These are phyloP conservation scores for Panellus pusillus DNA, from an alignment of 768 basidiomycete genomes.

Conservation along the genomic window DNA sequence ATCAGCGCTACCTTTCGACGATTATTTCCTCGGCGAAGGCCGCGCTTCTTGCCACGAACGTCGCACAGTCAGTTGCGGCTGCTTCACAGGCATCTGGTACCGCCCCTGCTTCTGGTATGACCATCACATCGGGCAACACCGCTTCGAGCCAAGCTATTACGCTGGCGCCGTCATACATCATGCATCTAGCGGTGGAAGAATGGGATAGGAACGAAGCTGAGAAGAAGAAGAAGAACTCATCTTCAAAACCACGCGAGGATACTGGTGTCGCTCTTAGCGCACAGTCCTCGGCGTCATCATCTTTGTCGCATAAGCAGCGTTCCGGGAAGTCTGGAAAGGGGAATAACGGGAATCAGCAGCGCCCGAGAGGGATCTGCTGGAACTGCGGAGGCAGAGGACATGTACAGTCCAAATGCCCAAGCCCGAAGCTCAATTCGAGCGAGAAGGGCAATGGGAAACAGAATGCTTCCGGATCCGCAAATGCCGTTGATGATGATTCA, in stretches of 20 bases:
- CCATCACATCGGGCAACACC: background rate
- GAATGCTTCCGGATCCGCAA: constrained; percentile 11
- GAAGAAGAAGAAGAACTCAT: background rate
- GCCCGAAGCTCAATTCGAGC: no score
- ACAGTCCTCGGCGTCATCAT: no score
- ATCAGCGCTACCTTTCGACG: constrained; percentile 3
- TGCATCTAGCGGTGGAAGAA: constrained; percentile 2
- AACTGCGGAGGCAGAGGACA: constrained; percentile 32
- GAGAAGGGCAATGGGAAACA: no score
- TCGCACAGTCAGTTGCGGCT: background rate
- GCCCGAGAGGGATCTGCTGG: constrained; percentile 23
- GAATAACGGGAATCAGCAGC: background rate
- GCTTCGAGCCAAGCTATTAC: constrained; percentile 3
- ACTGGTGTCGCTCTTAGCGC: constrained; percentile 3
- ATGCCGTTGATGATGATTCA: constrained; percentile 17
- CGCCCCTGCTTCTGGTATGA: background rate
- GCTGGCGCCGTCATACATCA: background rate
- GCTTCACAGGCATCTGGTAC: no score
- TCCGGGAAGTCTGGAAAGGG: no score
- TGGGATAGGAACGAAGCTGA: constrained; percentile 6
- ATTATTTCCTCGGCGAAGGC: constrained; percentile 1
- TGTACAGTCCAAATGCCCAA: constrained; percentile 25
- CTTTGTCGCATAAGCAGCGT: no score
- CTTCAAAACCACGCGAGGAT: background rate
- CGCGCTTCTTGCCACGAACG: background rate